Evolutionary conservation across 1,284 basidiomycete species (phyloP), one percentile per base, ranked within the genome.

Genomic region (Leccinum insigne): DNA sequence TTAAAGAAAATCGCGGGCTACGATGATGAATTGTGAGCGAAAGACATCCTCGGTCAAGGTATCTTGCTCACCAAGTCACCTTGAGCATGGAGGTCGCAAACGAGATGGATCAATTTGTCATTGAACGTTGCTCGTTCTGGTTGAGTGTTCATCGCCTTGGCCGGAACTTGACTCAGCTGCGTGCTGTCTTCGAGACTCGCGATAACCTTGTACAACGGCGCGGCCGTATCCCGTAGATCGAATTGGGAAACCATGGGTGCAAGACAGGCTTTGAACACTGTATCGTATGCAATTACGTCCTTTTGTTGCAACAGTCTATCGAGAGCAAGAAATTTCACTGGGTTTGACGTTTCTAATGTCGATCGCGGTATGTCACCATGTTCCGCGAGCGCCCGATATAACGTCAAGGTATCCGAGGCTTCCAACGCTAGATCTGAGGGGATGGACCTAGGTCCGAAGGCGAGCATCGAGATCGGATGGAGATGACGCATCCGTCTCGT

Each of bases 1-100:
- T 80, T 83, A 78, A 91, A 91, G 21, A 91, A 71, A 7, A 91
- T 82, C 0, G 88, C 89, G 3, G 89, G 88, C 85, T 89, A 64
- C 2, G 5, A 70, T 57, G 69, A 40, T 52, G 21, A 11, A 67
- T 56, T 35, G 66, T 21, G 6, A 32, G 21, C 6, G 49, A 54
- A 54, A 54, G 21, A 13, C 21, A 23, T 54, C 49, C 49, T 54
- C 21, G 4, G 13, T 54, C 21, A 54, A 54, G 49, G 13, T 23
- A 54, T 23, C 14, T 60, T 4, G 5, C 87, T 70, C 68, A 89
- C 88, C 52, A 90, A 76, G 64, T 86, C 80, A 2, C 80, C 81
- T 52, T 72, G 75, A 1, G 71, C 75, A 66, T 88, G 80, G 14
- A 90, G 79, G 69, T 89, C 89, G 5, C 83, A 80, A 2, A 89